Evolutionary conservation across 768 basidiomycete species (phyloP).

Genomic region (Lactifluus rugatus): DNA sequence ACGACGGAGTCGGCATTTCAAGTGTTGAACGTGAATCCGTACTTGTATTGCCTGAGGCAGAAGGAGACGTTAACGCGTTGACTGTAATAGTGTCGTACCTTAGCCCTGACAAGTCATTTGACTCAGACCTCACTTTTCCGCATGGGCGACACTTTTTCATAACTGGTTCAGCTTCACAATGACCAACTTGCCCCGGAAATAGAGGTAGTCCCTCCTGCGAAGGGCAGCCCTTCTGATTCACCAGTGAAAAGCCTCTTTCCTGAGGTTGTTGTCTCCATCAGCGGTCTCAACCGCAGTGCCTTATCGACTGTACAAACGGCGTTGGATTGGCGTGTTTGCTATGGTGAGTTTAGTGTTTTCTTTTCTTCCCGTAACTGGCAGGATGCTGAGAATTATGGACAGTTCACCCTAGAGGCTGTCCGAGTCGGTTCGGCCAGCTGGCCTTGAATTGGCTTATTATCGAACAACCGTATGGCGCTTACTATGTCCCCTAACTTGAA

Average conservation of each 20-base stretch:
- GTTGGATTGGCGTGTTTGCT: conserved; percentile 56
- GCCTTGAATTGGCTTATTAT: conserved; percentile 82
- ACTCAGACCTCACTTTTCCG: no score
- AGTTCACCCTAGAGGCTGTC: conserved; percentile 58
- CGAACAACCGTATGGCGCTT: conserved; percentile 42
- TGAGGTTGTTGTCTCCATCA: background rate
- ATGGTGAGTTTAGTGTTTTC: conserved; percentile 35
- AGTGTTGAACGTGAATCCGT: no score
- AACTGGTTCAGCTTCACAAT: background rate
- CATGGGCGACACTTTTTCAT: no score
- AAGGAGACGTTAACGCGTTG: no score
- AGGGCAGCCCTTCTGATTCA: background rate
- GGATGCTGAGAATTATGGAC: background rate
- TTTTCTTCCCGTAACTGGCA: background rate
- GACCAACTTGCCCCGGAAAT: background rate
- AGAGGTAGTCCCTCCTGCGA: background rate
- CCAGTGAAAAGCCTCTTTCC: no score
- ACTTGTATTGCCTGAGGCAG: no score
- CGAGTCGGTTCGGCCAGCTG: conserved; percentile 51
- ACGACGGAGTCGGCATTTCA: no score
- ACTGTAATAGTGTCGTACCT: background rate
- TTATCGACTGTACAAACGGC: conserved; percentile 60
- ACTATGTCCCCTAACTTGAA: background rate
- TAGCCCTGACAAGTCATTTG: no score
- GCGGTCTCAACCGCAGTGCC: background rate